These are phyloP conservation scores for Rhypophila decipiens DNA, from an alignment of 495 filamentous ascomycete genomes.

Conservation along the genomic window DNA sequence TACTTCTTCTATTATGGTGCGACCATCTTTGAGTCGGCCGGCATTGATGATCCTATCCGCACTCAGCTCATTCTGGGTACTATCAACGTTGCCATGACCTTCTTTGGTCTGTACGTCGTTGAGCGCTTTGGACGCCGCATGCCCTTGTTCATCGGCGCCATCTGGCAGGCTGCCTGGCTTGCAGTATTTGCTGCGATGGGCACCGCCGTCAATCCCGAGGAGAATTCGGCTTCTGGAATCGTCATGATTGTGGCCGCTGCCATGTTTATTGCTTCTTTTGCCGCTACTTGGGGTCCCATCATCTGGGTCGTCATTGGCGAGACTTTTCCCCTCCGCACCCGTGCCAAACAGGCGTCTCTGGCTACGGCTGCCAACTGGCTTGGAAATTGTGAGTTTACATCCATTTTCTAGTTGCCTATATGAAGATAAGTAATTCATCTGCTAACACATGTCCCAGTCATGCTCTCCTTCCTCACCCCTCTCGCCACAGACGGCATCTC, in stretches of 20 bases:
- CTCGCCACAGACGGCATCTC: constrained; percentile 63
- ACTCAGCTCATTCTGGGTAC: constrained; percentile 64
- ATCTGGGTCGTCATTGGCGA: constrained; percentile 71
- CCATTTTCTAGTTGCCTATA: neutral
- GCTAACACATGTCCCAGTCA: too few relatives aligned
- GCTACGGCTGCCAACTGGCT: constrained; percentile 75
- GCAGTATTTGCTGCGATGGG: constrained; percentile 62
- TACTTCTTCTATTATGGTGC: constrained; percentile 54
- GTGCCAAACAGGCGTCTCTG: constrained; percentile 62
- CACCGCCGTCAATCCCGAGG: constrained; percentile 38
- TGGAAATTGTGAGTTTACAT: constrained; percentile 53
- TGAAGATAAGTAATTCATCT: neutral
- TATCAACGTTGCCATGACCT: constrained; percentile 64
- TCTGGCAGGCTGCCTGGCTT: constrained; percentile 64
- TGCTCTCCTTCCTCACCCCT: constrained; percentile 79
- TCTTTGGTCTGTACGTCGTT: constrained; percentile 63
- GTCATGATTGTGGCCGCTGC: constrained; percentile 73
- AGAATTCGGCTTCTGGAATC: constrained; percentile 47
- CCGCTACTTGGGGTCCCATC: constrained; percentile 75
- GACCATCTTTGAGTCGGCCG: constrained; percentile 57
- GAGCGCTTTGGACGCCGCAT: constrained; percentile 60
- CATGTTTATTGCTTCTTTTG: constrained; percentile 55
- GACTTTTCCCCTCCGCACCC: constrained; percentile 67
- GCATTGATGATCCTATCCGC: constrained; percentile 56
- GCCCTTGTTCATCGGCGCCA: constrained; percentile 55